A percentile compares a stretch with the other conserved stretches of the same genome.
These are phyloP conservation scores for Euphorbia peplus DNA, from an alignment of 345 rosid genomes.

Conservation along the genomic window DNA sequence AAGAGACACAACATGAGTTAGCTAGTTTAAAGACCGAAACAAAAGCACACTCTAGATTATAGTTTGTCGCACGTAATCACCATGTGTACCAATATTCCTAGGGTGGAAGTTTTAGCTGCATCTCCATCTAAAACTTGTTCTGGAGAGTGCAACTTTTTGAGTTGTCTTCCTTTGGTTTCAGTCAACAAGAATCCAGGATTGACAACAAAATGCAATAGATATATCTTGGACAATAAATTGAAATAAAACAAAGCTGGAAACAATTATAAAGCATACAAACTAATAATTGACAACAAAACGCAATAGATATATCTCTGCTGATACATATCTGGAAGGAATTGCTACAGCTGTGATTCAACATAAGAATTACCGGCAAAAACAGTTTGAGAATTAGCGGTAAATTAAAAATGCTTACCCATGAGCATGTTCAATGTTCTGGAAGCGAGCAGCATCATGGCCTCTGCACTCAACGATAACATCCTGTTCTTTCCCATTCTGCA, in stretches of 20 bases:
- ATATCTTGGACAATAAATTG: no score
- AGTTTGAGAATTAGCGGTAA: neutral
- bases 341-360: neutral
- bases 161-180: neutral
- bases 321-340: neutral
- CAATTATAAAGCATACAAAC: neutral
- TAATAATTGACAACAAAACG: neutral
- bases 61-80: neutral
- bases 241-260: neutral
- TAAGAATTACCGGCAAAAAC: neutral
- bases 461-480: conserved; percentile 77
- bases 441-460: conserved; percentile 94
- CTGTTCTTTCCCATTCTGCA: conserved; percentile 67
- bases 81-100: neutral
- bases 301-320: neutral
- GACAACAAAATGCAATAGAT: no score
- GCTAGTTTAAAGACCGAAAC: neutral
- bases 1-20: neutral
- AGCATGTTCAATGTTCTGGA: conserved; percentile 66
- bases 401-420: conserved; percentile 58
- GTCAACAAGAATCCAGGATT: neutral
- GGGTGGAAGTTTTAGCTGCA: neutral
- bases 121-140: neutral
- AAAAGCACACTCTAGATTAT: no score
- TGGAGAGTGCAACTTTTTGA: neutral